These are phyloP conservation scores for Entelexis sorbosivorans DNA, from an alignment of 1,139 yeast genomes.

Conservation along the genomic window DNA sequence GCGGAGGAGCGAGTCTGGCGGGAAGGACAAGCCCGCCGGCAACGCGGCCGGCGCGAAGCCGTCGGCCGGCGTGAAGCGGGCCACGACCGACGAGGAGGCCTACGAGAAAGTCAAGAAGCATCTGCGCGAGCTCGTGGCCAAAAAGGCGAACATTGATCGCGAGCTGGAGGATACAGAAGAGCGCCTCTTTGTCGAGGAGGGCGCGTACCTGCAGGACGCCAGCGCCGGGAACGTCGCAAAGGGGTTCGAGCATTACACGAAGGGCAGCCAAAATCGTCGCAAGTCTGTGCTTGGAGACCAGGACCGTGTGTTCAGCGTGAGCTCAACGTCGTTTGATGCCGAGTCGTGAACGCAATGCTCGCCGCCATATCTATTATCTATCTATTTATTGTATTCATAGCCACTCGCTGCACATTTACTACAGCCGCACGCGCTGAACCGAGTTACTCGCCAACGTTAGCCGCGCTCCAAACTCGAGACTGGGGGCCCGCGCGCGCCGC, in stretches of 20 bases:
- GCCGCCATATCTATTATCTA: background rate
- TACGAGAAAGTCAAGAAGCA: slow-evolving; percentile 61
- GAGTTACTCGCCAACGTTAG: no score
- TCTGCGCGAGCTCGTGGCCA: slow-evolving; percentile 51
- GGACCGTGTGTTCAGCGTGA: slow-evolving; percentile 75
- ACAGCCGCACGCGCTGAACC: no score
- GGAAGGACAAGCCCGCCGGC: background rate
- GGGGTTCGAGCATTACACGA: slow-evolving; percentile 78
- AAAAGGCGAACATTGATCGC: slow-evolving; percentile 55
- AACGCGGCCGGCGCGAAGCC: background rate
- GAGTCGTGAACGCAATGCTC: slow-evolving; percentile 5
- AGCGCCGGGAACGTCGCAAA: slow-evolving; percentile 71
- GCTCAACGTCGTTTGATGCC: slow-evolving; percentile 36
- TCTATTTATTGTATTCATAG: background rate
- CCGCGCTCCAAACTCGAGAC: no score
- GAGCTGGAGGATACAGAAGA: slow-evolving; percentile 49
- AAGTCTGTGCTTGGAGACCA: slow-evolving; percentile 57
- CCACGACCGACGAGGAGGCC: slow-evolving; percentile 29
- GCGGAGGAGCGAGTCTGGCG: background rate
- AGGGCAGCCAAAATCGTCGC: slow-evolving; percentile 43
- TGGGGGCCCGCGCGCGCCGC: no score
- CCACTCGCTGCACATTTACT: no score
- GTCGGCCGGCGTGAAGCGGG: background rate
- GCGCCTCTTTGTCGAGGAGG: slow-evolving; percentile 69
- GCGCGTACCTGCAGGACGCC: slow-evolving; percentile 62